Base-by-base conservation (phyloP, 1,284 basidiomycete species). In the Macrocystidia cucumis region DNA sequence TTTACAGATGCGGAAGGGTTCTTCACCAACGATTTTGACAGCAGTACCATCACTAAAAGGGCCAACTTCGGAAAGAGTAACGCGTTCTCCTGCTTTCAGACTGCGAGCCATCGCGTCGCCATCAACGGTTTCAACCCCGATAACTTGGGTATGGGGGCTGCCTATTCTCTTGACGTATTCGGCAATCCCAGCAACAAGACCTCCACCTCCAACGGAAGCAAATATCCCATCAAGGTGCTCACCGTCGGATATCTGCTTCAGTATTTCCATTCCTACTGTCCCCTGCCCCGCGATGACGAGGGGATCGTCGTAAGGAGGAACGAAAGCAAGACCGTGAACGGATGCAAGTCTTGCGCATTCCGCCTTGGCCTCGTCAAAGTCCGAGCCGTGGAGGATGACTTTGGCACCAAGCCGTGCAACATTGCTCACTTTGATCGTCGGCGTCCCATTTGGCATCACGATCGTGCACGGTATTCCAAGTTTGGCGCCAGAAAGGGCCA, bases 31-130 rank as follows among this genome's bases (percentile, higher is more conserved):
- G 31, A 95, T 75, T 54, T 89, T 84, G n/a, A 98, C 96, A 1
- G 96, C 96, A 1, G 96, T 99, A n/a, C 96, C 96, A 56, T 99
- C 96, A 40, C 86, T 87, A 57, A 99, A 99, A 1, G 93, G 86
- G 4, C 96, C 96, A 1, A 97, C 93, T 54, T 99, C 96, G 18
- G 72, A 60, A 38, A 99, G 64, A 7, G 81, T 80, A 0, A 96
- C 80, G 18, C 93, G 71, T 47, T 90, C 72, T 5, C 91, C 90
- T 38, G 72, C 74, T 44, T 70, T 72, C 48, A 91, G 56, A 55
- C 89, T 93, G 51, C 72, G 70, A 9, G 75, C 74, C 82, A 98
- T 91, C 2, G 93, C 93, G 55, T 98, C 93, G 0, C 81, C 95
- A 55, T 99, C 96, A 32, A 87, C 55, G 1, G 96, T 98, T 67